These are phyloP conservation scores for Beauveria pseudobassiana DNA, from an alignment of 2,329 filamentous ascomycete species.

Conservation along the genomic window DNA sequence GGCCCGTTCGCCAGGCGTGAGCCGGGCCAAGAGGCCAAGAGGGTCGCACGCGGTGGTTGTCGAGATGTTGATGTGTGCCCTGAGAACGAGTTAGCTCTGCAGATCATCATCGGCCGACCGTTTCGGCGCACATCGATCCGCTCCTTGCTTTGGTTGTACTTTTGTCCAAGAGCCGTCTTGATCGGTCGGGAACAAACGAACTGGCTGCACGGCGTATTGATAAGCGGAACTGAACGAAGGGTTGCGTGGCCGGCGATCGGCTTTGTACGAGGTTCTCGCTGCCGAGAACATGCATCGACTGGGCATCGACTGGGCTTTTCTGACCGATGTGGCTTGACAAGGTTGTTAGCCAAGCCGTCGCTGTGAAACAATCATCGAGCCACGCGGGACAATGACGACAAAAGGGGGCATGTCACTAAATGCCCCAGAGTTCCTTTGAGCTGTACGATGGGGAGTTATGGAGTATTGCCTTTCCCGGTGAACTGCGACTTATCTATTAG, in stretches of 20 bases:
- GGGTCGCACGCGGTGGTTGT: not conserved
- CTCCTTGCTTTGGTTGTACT: not conserved
- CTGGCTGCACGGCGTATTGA: not conserved
- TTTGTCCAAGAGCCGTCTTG: not conserved
- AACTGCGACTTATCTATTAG: not conserved
- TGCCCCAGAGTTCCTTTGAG: not conserved
- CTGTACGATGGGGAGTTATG: too few relatives aligned
- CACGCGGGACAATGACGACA: not conserved
- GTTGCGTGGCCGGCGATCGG: not conserved
- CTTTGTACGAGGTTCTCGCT: conserved; percentile 4
- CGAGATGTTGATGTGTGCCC: not conserved
- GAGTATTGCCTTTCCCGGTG: too few relatives aligned
- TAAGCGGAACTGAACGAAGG: not conserved
- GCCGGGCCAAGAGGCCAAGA: not conserved
- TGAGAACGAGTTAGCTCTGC: not conserved
- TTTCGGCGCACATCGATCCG: not conserved
- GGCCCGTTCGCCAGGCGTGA: not conserved
- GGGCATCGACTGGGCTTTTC: not conserved
- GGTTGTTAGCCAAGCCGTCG: not conserved
- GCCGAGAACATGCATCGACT: not conserved
- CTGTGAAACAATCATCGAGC: not conserved
- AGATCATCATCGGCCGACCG: not conserved
- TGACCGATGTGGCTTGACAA: conserved; percentile 8
- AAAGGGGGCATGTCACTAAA: not conserved
- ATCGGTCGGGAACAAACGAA: not conserved